phyloP scores from a whole-genome alignment of 2,329 filamentous ascomycete genomes.

The Diaporthe sp. region DNA sequence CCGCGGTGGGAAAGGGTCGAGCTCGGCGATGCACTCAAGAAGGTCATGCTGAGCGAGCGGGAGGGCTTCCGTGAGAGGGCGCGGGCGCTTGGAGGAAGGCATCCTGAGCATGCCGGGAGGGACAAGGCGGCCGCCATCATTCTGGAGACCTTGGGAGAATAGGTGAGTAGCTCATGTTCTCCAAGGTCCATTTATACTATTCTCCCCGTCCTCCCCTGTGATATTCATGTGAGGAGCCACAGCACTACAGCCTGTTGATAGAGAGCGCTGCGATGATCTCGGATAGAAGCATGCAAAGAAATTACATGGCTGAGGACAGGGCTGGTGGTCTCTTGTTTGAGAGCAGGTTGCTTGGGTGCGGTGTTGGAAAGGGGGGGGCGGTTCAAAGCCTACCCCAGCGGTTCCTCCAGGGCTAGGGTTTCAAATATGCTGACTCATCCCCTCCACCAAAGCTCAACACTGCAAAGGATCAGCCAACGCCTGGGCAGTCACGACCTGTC shows the following conservation, averaged over 20 bases:
- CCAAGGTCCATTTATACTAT: neutral
- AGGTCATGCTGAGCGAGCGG: constrained; percentile 31
- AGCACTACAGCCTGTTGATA: too few species aligned
- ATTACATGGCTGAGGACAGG: too few species aligned
- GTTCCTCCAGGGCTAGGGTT: neutral
- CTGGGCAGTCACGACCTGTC: neutral
- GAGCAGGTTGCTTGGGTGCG: too few species aligned
- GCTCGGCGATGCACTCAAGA: constrained; percentile 35
- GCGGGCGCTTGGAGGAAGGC: constrained; percentile 25
- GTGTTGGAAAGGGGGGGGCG: too few species aligned
- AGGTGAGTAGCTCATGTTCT: neutral
- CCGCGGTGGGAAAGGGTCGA: constrained; percentile 36
- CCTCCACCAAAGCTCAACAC: neutral
- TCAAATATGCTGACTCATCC: neutral
- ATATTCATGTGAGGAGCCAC: too few species aligned
- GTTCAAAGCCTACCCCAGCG: too few species aligned
- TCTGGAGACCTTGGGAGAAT: constrained; percentile 4
- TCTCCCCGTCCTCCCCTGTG: neutral
- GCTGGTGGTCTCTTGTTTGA: too few species aligned
- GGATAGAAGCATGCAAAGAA: too few species aligned
- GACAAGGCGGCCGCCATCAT: constrained; percentile 28
- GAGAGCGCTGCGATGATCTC: too few species aligned
- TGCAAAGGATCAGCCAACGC: neutral
- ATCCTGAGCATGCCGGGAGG: constrained; percentile 29
- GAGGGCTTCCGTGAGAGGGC: constrained; percentile 32